Evolutionary conservation across 805 yeast genomes (phyloP), one percentile per base, ranked within the genome.

Genomic region (Zygoascus tannicola): DNA sequence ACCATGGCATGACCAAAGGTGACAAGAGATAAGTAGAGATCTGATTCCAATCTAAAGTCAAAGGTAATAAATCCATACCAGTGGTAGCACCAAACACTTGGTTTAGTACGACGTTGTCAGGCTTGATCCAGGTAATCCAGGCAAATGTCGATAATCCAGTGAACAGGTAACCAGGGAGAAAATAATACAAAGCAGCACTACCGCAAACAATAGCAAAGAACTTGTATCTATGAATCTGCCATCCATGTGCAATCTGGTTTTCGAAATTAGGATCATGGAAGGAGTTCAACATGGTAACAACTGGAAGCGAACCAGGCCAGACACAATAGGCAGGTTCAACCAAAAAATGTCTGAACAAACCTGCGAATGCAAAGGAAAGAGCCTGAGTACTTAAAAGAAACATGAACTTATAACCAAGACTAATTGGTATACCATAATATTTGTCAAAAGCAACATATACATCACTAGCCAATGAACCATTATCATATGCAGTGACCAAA

Each of bases 161-260:
- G 63, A 79, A 79, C 20, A 82, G 64, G 54, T 67, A 80, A 44
- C 79, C 81, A 3, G 86, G 85, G 50, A 81, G 62, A 78, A 81
- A 80, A 54, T 75, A 76, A 73, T 79, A 80, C 3, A 70, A 49
- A 51, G 78, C 78, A 20, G 70, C 57, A n/a, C 61, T 57, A 14
- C 52, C 40, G 42, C 75, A 66, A 2, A 66, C 67, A 30, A 64
- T 42, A 23, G 66, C 48, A 60, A 80, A 79, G 50, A 76, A 72
- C 43, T 58, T 63, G n/a, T n/a, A n/a, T 33, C 35, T 33, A 33
- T 14, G 35, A 14, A 33, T 33, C n/a, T 18, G 7, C 35, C 35
- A 33, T 7, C 35, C 35, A 15, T 33, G 15, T 7, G 35, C 35
- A n/a, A 33, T 33, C 8, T 14, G 35, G 15, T 33, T 33, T 33